These are phyloP conservation scores for Erodium maritimum DNA, from an alignment of 345 rosid species.

Conservation along the genomic window DNA sequence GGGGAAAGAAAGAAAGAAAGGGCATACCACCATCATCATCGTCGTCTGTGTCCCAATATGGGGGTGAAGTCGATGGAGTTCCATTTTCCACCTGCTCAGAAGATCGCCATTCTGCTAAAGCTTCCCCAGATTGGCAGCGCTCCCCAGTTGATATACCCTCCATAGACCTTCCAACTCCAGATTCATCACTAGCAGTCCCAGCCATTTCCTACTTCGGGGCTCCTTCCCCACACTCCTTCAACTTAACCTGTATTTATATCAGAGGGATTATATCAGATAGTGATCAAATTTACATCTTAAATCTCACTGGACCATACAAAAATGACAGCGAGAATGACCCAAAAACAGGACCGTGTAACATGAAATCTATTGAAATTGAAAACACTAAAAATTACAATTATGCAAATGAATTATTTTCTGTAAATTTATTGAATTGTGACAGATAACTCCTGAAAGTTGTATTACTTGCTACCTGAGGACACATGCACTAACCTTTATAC, in stretches of 20 bases:
- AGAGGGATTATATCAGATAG: neutral
- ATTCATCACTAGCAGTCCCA: constrained; percentile 47
- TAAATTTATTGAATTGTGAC: no score
- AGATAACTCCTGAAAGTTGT: neutral
- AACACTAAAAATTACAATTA: neutral
- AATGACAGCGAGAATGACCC: neutral
- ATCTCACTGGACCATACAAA: neutral
- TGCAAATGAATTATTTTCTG: neutral
- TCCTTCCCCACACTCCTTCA: constrained; percentile 23
- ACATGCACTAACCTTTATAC: neutral
- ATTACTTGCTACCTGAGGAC: no score
- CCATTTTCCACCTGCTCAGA: constrained; percentile 91
- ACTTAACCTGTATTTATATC: constrained; percentile 15
- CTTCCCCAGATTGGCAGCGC: constrained; percentile 65
- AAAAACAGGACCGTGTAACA: neutral
- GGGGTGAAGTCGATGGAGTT: constrained; percentile 75
- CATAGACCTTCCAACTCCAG: constrained; percentile 55
- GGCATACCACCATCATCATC: constrained; percentile 61
- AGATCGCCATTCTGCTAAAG: constrained; percentile 82
- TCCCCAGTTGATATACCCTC: constrained; percentile 52
- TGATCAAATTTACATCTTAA: constrained; percentile 7
- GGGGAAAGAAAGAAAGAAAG: constrained; percentile 2
- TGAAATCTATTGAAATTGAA: neutral
- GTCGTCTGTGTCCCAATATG: constrained; percentile 80
- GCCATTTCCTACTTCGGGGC: constrained; percentile 50